Conservation (phyloP, 2,329 filamentous ascomycete species). For the Coniella lustricola region DNA sequence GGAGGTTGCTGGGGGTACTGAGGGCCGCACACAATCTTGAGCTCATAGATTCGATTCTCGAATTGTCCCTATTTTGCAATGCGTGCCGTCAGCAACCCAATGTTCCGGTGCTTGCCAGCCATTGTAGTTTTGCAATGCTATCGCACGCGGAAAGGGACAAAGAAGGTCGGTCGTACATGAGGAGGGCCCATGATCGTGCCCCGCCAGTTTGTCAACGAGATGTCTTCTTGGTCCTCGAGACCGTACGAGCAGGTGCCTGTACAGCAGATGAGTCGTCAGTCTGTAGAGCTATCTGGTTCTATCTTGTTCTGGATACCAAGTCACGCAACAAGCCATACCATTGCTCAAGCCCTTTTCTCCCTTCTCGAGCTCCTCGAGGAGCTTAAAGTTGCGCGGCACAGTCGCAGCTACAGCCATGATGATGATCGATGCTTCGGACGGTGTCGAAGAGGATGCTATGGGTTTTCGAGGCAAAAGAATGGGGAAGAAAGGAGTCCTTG, state of each 20-base stretch:
- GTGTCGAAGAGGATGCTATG: neutral
- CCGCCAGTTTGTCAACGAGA: conserved; percentile 98
- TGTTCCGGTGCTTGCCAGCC: conserved; percentile 1
- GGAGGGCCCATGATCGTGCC: conserved; percentile 95
- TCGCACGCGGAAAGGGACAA: neutral
- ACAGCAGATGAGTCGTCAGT: conserved; percentile 1
- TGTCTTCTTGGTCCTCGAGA: conserved; percentile 85
- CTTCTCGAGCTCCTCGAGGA: conserved; percentile 97
- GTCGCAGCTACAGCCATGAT: conserved; percentile 37
- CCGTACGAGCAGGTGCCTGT: conserved; percentile 95
- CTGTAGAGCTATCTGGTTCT: conserved; percentile 2
- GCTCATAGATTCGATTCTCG: conserved; percentile 97
- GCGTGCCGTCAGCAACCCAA: neutral
- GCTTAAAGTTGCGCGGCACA: conserved; percentile 89
- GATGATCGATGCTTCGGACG: conserved; percentile 20
- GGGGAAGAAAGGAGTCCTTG: neutral
- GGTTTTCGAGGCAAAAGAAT: too few species aligned
- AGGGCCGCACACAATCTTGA: conserved; percentile 91
- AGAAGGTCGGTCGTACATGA: conserved; percentile 53
- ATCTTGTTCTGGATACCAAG: neutral
- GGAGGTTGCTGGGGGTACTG: conserved; percentile 87
- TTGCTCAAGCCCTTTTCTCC: conserved; percentile 95
- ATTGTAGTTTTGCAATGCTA: neutral
- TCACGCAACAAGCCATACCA: conserved; percentile 44
- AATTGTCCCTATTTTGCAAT: conserved; percentile 65